Percentiles rank a stretch among this genome's conserved stretches.
Conservation (phyloP, 805 yeast genomes). For the Cyberlindnera saturnus region DNA sequence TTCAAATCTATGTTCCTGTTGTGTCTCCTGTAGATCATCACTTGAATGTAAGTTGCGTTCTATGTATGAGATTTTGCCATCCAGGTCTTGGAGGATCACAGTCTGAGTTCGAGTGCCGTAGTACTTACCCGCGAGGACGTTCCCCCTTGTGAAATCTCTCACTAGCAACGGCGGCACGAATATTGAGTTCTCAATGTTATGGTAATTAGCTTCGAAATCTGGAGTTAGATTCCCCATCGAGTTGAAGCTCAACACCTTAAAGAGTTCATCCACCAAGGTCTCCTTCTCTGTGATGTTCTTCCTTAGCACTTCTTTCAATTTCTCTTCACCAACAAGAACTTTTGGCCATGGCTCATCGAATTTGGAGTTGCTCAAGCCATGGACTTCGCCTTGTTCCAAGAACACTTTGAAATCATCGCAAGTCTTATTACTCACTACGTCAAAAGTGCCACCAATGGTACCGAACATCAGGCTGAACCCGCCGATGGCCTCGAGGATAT, state of each 20-base stretch:
- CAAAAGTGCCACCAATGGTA: constrained; percentile 25
- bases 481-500: constrained; percentile 20
- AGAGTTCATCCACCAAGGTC: constrained; percentile 42
- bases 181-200: constrained; percentile 49
- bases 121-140: constrained; percentile 41
- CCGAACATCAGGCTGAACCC: constrained; percentile 34
- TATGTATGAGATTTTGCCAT: constrained; percentile 47
- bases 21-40: constrained; percentile 29
- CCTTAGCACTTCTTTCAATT: constrained; percentile 30
- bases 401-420: constrained; percentile 26
- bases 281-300: constrained; percentile 27
- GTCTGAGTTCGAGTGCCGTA: constrained; percentile 92
- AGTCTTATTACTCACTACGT: constrained; percentile 23
- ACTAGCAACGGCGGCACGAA: constrained; percentile 63
- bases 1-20: constrained; percentile 20
- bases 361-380: constrained; percentile 68
- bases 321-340: constrained; percentile 47
- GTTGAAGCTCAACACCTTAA: constrained; percentile 48
- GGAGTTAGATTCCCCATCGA: constrained; percentile 25
- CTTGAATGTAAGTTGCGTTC: constrained; percentile 56
- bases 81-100: constrained; percentile 51
- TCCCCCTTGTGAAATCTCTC: constrained; percentile 26
- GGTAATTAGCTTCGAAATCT: constrained; percentile 30
- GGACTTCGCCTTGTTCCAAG: constrained; percentile 26
- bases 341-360: constrained; percentile 72